Evolutionary conservation across 306 rosid genomes (phyloP).

Genomic region (Mimosa pudica): DNA sequence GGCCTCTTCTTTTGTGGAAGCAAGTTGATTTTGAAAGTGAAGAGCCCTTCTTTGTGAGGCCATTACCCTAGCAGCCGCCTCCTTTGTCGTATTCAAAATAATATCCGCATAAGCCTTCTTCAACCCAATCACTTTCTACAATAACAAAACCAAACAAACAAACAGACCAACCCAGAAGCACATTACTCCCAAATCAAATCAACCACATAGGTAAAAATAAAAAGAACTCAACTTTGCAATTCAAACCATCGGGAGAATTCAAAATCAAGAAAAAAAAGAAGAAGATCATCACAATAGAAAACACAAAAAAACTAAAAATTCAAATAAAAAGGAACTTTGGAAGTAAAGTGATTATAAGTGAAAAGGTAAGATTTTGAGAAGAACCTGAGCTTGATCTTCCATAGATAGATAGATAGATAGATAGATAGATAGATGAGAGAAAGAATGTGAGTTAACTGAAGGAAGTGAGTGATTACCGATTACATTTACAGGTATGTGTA

Average conservation of each 20-base stretch:
- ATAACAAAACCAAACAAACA: neutral
- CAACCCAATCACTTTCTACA: conserved; percentile 67
- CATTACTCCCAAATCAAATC: conserved; percentile 2
- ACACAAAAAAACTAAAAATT: neutral
- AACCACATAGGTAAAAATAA: neutral
- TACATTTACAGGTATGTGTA: too few species aligned
- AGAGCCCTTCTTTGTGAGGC: conserved; percentile 58
- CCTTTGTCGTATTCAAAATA: conserved; percentile 77
- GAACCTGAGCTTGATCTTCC: conserved; percentile 59
- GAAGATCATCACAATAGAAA: neutral
- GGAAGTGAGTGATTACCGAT: too few species aligned
- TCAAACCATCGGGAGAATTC: neutral
- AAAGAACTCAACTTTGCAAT: neutral
- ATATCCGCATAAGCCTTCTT: conserved; percentile 80
- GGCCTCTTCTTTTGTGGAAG: conserved; percentile 53
- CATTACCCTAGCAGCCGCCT: conserved; percentile 76
- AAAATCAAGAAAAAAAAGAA: conserved; percentile 14
- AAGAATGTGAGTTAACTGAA: conserved; percentile 1
- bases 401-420: conserved; percentile 29
- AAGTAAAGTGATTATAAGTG: too few species aligned
- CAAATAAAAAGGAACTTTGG: too few species aligned
- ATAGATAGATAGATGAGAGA: conserved; percentile 1
- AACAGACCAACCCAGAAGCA: neutral
- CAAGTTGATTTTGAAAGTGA: conserved; percentile 54
- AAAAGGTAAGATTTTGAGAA: conserved; percentile 1